Percentiles rank a stretch among this genome's conserved stretches.
These are phyloP conservation scores for Suhomyces bolitotheri DNA, from an alignment of 1,139 yeast species.

Conservation along the genomic window DNA sequence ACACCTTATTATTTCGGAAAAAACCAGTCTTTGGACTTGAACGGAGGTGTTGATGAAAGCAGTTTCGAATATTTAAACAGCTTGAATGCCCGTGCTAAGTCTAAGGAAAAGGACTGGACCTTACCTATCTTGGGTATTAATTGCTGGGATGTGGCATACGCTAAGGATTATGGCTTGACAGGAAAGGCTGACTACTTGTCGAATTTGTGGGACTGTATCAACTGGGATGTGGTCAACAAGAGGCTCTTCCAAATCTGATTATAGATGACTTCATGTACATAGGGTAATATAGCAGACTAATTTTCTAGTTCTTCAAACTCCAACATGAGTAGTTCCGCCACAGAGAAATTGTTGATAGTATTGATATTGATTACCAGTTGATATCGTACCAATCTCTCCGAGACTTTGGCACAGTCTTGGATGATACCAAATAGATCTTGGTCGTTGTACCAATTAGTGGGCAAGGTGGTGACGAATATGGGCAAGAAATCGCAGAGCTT, in stretches of 20 bases:
- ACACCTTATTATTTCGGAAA: constrained; percentile 83
- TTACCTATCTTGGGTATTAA: constrained; percentile 79
- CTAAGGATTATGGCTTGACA: constrained; percentile 77
- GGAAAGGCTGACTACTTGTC: constrained; percentile 75
- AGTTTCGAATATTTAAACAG: constrained; percentile 50
- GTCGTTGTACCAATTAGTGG: constrained; percentile 40
- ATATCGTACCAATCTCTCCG: constrained; percentile 23
- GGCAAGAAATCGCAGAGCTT: constrained; percentile 35
- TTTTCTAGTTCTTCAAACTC: constrained; percentile 12
- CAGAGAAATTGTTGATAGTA: constrained; percentile 5
- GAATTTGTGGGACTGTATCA: constrained; percentile 73
- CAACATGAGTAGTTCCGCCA: constrained; percentile 11
- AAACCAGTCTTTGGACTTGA: constrained; percentile 74
- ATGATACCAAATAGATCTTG: constrained; percentile 27
- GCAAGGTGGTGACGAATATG: constrained; percentile 32
- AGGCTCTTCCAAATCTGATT: constrained; percentile 49
- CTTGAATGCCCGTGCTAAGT: constrained; percentile 46
- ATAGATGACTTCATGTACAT: constrained; percentile 8
- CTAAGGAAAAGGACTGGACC: constrained; percentile 60
- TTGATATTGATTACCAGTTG: constrained; percentile 22
- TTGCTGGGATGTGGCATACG: constrained; percentile 86
- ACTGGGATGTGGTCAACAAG: constrained; percentile 82
- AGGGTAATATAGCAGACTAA: constrained; percentile 5
- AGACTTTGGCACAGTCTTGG: constrained; percentile 27
- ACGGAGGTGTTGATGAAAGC: constrained; percentile 61